These are phyloP conservation scores for Chloromonas sp. DNA, from an alignment of 163 green algal species.

Conservation along the genomic window DNA sequence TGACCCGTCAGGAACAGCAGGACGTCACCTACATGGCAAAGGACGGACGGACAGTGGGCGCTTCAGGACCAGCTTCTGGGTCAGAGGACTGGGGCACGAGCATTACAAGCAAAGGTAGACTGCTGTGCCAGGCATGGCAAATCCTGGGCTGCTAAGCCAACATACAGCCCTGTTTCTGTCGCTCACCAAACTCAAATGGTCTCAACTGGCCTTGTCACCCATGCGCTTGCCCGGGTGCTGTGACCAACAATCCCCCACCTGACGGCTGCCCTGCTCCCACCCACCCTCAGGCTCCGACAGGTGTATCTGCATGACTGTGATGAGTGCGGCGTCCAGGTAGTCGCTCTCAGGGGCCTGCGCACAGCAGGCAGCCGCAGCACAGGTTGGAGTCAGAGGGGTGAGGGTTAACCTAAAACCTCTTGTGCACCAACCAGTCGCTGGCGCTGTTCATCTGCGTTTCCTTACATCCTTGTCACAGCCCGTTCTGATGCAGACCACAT, in stretches of 20 bases:
- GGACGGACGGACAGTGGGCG: background rate
- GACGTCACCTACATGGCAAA: conserved; percentile 58
- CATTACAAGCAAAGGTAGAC: background rate
- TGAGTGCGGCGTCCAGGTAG: conserved; percentile 95
- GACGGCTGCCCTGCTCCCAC: background rate
- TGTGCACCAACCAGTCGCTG: no score
- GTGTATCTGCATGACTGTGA: conserved; percentile 98
- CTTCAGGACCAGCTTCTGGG: background rate
- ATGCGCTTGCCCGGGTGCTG: no score
- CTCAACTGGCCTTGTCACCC: no score
- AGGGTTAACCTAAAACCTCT: no score
- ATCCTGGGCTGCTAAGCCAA: background rate
- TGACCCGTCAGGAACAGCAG: conserved; percentile 94
- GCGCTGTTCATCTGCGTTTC: no score
- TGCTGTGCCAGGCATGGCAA: background rate
- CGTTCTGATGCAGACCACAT: no score
- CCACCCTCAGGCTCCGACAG: conserved; percentile 86
- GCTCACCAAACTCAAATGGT: no score
- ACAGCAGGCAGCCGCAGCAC: background rate
- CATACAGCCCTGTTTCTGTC: no score
- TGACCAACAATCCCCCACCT: no score
- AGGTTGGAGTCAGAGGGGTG: no score
- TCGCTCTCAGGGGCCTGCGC: conserved; percentile 76
- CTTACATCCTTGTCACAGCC: no score
- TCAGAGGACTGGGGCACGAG: background rate